Conservation (phyloP, 768 basidiomycete genomes). For the Tylopilus sp. region DNA sequence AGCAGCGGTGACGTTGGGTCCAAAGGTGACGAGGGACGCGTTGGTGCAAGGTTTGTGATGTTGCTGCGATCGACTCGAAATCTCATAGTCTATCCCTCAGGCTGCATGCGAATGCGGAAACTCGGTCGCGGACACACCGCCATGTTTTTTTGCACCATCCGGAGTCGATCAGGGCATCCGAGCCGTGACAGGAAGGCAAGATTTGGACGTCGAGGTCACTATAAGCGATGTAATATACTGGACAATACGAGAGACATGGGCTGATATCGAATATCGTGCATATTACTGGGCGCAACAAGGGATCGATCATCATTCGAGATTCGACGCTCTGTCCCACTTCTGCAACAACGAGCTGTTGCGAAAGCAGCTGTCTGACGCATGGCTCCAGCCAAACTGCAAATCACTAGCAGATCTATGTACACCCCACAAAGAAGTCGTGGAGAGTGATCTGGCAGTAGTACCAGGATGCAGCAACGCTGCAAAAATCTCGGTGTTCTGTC, state of each 20-base stretch:
- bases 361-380: background rate
- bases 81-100: slow-evolving; percentile 18
- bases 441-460: background rate
- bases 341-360: background rate
- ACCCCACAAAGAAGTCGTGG: background rate
- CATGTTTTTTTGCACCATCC: too few relatives aligned
- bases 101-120: slow-evolving; percentile 50
- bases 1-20: slow-evolving; percentile 36
- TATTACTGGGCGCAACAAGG: background rate
- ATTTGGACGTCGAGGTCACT: background rate
- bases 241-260: slow-evolving; percentile 35
- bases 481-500: background rate
- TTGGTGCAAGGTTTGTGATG: slow-evolving; percentile 31
- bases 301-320: slow-evolving; percentile 6
- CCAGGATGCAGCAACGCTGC: background rate
- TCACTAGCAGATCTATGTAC: background rate
- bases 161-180: too few relatives aligned
- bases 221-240: slow-evolving; percentile 38
- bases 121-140: too few relatives aligned
- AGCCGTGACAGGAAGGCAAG: slow-evolving; percentile 4
- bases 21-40: slow-evolving; percentile 35
- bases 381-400: background rate
- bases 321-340: slow-evolving; percentile 14
- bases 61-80: background rate
- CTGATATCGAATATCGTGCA: too few relatives aligned